phyloP scores from a whole-genome alignment of 2,329 filamentous ascomycete genomes.

The Xylariales sp. region DNA sequence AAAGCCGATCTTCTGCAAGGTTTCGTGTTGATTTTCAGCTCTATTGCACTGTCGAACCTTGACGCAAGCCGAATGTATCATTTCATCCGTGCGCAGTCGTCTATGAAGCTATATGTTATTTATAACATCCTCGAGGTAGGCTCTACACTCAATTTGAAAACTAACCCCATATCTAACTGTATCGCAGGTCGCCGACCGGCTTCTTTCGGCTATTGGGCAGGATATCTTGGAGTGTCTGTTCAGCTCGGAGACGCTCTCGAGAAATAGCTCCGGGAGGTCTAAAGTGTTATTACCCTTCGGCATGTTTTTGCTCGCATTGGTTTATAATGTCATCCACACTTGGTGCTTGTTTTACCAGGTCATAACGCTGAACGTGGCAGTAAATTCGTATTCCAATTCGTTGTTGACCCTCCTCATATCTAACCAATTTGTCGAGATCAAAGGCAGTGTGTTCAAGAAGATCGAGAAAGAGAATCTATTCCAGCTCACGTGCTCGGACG shows the following conservation, averaged over 20 bases:
- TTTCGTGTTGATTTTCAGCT: constrained; percentile 86
- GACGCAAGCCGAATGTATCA: constrained; percentile 99
- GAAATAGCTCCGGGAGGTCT: constrained; percentile 87
- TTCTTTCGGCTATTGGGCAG: constrained; percentile 91
- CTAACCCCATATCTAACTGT: background rate
- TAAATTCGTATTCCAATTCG: constrained; percentile 98
- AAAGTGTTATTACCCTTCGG: constrained; percentile 89
- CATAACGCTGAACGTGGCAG: constrained; percentile 95
- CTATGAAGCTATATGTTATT: constrained; percentile 98
- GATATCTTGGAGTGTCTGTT: constrained; percentile 97
- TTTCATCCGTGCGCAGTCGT: constrained; percentile 93
- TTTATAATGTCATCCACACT: constrained; percentile 89
- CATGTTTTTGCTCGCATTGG: constrained; percentile 88
- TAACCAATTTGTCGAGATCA: constrained; percentile 99
- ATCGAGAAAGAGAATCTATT: constrained; percentile 99
- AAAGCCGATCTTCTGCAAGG: constrained; percentile 97
- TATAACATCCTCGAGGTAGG: constrained; percentile 92
- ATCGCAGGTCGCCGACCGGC: constrained; percentile 78
- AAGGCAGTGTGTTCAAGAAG: constrained; percentile 97
- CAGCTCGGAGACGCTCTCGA: constrained; percentile 89
- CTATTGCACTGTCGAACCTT: constrained; percentile 85
- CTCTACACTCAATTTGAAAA: background rate
- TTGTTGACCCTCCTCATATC: constrained; percentile 91
- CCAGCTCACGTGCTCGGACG: constrained; percentile 94
- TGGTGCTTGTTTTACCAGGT: constrained; percentile 95